Evolutionary conservation across 2,329 filamentous ascomycete genomes (phyloP).

Genomic region (Beauveria medogensis): DNA sequence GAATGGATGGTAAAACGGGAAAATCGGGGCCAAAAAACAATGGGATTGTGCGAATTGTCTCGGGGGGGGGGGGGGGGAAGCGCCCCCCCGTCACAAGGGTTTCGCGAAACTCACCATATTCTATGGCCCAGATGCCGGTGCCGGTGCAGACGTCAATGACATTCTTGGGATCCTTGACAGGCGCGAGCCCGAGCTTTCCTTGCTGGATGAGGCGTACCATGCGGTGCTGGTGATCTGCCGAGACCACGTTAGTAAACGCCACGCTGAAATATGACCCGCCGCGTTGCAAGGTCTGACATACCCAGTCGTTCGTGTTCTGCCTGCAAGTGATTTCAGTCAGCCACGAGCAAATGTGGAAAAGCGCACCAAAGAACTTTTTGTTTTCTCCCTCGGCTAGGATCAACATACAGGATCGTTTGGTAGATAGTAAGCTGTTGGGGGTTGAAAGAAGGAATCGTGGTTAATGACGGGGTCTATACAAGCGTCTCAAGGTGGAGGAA

Average conservation of each 20-base stretch:
- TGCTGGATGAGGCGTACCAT: conserved; percentile 28
- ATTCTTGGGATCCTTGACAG: conserved; percentile 31
- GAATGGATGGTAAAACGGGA: background rate
- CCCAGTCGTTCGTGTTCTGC: conserved; percentile 17
- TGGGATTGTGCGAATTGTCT: background rate
- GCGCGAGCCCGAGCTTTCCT: conserved; percentile 36
- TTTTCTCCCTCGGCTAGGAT: too few species aligned
- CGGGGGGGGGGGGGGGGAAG: too few species aligned
- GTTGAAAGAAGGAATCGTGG: background rate
- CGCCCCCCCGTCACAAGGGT: background rate
- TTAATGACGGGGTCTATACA: background rate
- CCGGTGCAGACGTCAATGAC: conserved; percentile 45
- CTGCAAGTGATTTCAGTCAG: conserved; percentile 8
- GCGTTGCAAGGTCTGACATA: conserved; percentile 5
- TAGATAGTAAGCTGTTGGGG: conserved; percentile 10
- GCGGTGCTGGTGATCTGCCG: conserved; percentile 29
- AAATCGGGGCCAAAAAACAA: background rate
- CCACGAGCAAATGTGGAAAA: background rate
- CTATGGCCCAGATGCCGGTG: conserved; percentile 44
- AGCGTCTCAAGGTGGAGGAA: background rate
- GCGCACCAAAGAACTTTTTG: background rate
- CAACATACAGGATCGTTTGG: conserved; percentile 11
- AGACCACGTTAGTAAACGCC: background rate
- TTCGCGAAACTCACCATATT: conserved; percentile 27
- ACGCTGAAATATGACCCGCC: background rate